Evolutionary conservation across 2,329 filamentous ascomycete species (phyloP).

Genomic region (Tolypocladium sp.): DNA sequence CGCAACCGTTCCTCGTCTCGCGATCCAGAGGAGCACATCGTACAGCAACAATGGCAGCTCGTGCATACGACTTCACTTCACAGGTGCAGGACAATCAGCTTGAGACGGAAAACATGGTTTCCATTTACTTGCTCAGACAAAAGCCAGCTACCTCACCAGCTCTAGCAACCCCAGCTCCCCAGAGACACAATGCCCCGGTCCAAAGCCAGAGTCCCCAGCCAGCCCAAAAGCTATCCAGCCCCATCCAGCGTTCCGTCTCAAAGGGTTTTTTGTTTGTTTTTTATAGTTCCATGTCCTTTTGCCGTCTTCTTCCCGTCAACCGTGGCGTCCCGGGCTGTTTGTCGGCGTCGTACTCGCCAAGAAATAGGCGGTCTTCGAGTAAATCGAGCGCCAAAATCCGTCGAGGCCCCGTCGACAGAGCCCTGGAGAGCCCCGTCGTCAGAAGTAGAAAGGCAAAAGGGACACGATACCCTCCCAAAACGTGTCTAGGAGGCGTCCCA

Average conservation of each 20-base stretch:
- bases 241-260: conserved; percentile 11
- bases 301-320: conserved; percentile 4
- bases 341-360: neutral
- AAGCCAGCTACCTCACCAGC: conserved; percentile 2
- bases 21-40: neutral
- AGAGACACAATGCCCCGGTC: neutral
- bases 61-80: neutral
- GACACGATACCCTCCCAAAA: neutral
- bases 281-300: conserved; percentile 16
- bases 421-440: neutral
- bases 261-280: conserved; percentile 16
- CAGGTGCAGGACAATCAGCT: neutral
- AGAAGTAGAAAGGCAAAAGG: neutral
- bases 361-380: neutral
- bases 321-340: neutral
- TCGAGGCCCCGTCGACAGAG: neutral
- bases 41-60: neutral
- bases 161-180: neutral
- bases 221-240: conserved; percentile 7
- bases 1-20: neutral
- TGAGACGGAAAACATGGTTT: conserved; percentile 5
- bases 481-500: neutral
- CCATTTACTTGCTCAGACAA: conserved; percentile 4
- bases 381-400: neutral
- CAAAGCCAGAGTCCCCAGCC: neutral